phyloP scores from a whole-genome alignment of 345 rosid species.

The Pistacia integerrima region DNA sequence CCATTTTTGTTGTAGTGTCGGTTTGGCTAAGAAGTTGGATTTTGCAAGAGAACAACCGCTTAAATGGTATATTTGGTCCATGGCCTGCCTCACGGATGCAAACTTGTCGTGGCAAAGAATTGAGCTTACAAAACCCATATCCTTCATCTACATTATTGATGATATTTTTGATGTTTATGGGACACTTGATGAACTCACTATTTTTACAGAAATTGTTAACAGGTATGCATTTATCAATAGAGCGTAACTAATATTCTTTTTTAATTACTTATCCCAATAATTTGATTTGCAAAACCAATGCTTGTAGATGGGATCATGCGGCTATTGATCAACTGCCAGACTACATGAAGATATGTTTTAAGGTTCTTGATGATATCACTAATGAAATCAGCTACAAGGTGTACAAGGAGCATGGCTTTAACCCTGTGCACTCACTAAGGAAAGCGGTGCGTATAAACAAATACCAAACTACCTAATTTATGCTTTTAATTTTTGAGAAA shows the following conservation, averaged over 20 bases:
- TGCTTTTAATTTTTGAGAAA: too few relatives aligned
- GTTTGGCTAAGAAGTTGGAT: slow-evolving; percentile 39
- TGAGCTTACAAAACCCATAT: slow-evolving; percentile 51
- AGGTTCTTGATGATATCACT: slow-evolving; percentile 43
- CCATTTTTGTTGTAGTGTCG: slow-evolving; percentile 1
- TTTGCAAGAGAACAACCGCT: slow-evolving; percentile 57
- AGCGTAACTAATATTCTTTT: not conserved
- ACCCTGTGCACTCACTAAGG: slow-evolving; percentile 42
- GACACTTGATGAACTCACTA: slow-evolving; percentile 43
- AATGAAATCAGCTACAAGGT: slow-evolving; percentile 41
- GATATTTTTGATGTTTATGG: slow-evolving; percentile 59
- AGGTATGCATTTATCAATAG: slow-evolving; percentile 30
- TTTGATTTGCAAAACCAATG: not conserved
- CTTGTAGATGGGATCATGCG: slow-evolving; percentile 45
- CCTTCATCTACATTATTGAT: slow-evolving; percentile 55
- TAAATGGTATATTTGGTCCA: slow-evolving; percentile 57
- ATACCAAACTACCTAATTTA: too few relatives aligned
- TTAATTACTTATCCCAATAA: not conserved
- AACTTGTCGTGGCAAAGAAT: slow-evolving; percentile 44
- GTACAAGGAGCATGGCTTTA: slow-evolving; percentile 36
- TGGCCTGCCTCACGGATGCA: slow-evolving; percentile 50
- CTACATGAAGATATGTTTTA: slow-evolving; percentile 46
- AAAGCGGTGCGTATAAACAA: slow-evolving; percentile 33
- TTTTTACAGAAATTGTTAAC: slow-evolving; percentile 45
- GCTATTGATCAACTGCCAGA: slow-evolving; percentile 33